A percentile compares a stretch with the other conserved stretches of the same genome.
Conservation (phyloP, 495 filamentous ascomycete species). For the Trichoderma erinaceum region DNA sequence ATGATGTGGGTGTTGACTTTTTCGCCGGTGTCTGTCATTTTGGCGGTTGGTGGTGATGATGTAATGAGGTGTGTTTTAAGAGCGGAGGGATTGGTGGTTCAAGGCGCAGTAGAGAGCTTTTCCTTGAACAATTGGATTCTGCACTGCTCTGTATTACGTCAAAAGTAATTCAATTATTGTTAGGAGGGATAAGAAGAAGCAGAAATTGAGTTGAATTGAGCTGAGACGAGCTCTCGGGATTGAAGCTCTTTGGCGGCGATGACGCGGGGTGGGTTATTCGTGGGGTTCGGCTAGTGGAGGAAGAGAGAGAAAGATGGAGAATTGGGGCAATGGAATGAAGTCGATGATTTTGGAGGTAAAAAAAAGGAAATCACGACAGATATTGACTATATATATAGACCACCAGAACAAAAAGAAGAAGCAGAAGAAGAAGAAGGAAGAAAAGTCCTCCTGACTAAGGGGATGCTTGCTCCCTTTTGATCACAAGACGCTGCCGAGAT, state of each 20-base stretch:
- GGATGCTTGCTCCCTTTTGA: not conserved
- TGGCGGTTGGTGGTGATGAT: slow-evolving; percentile 1
- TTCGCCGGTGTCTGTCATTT: slow-evolving; percentile 33
- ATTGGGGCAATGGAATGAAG: not conserved
- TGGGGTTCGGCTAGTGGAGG: slow-evolving; percentile 1
- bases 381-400: not conserved
- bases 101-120: not conserved
- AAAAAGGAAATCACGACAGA: not conserved
- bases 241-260: not conserved
- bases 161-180: not conserved
- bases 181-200: not conserved
- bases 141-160: not conserved
- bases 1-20: slow-evolving; percentile 93
- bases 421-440: not conserved
- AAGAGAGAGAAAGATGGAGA: not conserved
- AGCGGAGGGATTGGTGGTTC: not conserved
- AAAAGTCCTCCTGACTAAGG: not conserved
- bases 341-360: not conserved
- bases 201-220: not conserved
- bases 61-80: not conserved
- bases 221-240: not conserved
- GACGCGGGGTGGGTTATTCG: not conserved
- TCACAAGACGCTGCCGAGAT: slow-evolving; percentile 3
- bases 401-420: not conserved
- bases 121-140: not conserved